Evolutionary conservation across 2,329 filamentous ascomycete genomes (phyloP).

Genomic region (Aspergillus ruber): DNA sequence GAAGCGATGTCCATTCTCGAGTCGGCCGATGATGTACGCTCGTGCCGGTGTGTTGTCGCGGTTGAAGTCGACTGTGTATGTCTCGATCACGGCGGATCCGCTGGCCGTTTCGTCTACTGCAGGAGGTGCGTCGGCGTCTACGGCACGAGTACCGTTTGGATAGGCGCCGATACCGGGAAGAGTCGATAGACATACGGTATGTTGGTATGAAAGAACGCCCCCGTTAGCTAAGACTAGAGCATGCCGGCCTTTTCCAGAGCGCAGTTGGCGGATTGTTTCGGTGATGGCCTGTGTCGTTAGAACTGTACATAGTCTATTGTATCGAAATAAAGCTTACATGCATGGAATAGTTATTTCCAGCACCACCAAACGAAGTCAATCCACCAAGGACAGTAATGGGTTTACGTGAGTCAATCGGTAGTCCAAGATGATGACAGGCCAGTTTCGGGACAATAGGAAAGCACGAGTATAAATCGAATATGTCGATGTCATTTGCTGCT

Average conservation of each 20-base stretch:
- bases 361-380: conserved; percentile 62
- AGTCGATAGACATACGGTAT: conserved; percentile 54
- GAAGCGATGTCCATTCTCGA: conserved; percentile 46
- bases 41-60: conserved; percentile 44
- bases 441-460: conserved; percentile 66
- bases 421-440: conserved; percentile 53
- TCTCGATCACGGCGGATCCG: conserved; percentile 52
- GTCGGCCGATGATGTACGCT: conserved; percentile 49
- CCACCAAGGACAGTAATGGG: conserved; percentile 59
- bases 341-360: conserved; percentile 66
- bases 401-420: conserved; percentile 45
- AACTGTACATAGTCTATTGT: background rate
- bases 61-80: conserved; percentile 55
- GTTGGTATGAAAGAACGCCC: conserved; percentile 59
- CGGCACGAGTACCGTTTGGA: conserved; percentile 20
- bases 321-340: conserved; percentile 40
- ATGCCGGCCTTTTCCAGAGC: conserved; percentile 39
- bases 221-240: conserved; percentile 61
- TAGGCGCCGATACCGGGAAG: conserved; percentile 29
- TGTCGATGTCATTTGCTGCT: conserved; percentile 48
- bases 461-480: conserved; percentile 63
- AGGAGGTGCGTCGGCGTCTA: conserved; percentile 37
- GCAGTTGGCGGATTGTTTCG: conserved; percentile 50
- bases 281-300: conserved; percentile 39
- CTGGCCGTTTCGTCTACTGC: conserved; percentile 38